Conservation (phyloP, 2,329 filamentous ascomycete genomes). For the Juglanconis oblonga region DNA sequence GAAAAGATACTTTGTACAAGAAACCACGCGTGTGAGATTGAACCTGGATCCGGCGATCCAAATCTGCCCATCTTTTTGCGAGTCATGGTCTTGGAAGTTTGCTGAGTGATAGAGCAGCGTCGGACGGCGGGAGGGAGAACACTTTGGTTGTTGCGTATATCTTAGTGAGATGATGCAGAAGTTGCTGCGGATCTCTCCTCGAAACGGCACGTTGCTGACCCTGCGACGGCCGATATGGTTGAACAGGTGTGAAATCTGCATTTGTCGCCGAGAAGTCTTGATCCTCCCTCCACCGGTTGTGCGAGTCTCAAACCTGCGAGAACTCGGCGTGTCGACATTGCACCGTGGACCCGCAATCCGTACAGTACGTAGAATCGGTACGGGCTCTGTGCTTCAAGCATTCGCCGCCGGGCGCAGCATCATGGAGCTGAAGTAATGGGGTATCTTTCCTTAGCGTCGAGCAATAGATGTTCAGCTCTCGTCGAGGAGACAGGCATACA, state of each 20-base stretch:
- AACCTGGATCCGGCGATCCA: not conserved
- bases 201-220: not conserved
- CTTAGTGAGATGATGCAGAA: conserved; percentile 8
- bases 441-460: not conserved
- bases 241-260: not conserved
- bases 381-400: not conserved
- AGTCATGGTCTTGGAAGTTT: not conserved
- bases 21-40: not conserved
- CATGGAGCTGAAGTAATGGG: not conserved
- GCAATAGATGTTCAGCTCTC: conserved; percentile 3
- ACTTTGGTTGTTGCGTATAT: too few species aligned
- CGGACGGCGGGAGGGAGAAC: not conserved
- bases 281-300: too few species aligned
- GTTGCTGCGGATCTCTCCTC: conserved; percentile 12
- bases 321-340: not conserved
- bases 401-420: not conserved
- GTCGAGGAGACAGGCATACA: not conserved
- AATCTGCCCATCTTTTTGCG: not conserved
- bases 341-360: not conserved
- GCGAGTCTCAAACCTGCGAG: not conserved
- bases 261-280: not conserved
- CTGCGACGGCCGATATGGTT: not conserved
- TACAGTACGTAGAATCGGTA: not conserved
- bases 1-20: too few species aligned
- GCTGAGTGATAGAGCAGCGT: not conserved